Conservation (phyloP, 805 yeast species). For the Myxozyma geophila region DNA sequence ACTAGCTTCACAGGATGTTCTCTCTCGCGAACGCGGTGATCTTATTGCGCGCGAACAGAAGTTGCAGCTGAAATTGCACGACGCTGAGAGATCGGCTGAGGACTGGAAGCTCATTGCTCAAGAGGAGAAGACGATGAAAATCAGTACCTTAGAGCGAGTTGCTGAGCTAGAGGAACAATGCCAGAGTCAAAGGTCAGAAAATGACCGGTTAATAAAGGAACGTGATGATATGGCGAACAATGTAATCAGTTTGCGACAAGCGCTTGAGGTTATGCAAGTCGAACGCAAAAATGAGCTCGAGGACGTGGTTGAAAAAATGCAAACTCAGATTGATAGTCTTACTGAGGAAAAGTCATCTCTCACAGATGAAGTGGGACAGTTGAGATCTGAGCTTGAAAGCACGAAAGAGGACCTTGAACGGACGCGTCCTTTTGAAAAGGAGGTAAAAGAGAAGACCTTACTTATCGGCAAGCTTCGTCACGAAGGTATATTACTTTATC, state of each 20-base stretch:
- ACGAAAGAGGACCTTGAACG: constrained; percentile 38
- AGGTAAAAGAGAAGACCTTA: constrained; percentile 69
- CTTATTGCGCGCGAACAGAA: constrained; percentile 21
- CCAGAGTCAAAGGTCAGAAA: constrained; percentile 36
- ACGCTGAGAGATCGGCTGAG: constrained; percentile 34
- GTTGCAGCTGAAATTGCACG: constrained; percentile 36
- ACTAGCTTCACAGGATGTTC: constrained; percentile 38
- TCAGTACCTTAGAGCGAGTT: constrained; percentile 32
- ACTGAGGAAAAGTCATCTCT: constrained; percentile 45
- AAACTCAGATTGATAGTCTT: constrained; percentile 42
- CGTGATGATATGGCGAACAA: constrained; percentile 19
- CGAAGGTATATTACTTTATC: constrained; percentile 50
- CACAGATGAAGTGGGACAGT: constrained; percentile 39
- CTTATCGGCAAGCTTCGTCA: constrained; percentile 89
- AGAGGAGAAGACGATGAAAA: constrained; percentile 45
- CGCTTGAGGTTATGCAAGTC: constrained; percentile 39
- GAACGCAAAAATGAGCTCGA: constrained; percentile 40
- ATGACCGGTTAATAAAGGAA: constrained; percentile 16
- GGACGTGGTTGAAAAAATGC: constrained; percentile 45
- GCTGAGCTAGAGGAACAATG: constrained; percentile 45
- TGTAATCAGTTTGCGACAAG: constrained; percentile 44
- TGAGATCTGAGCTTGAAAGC: constrained; percentile 23
- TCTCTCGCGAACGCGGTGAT: constrained; percentile 37
- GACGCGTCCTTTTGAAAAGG: constrained; percentile 54
- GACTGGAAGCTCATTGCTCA: constrained; percentile 45